Evolutionary conservation across 2,329 filamentous ascomycete species (phyloP).

Genomic region (Aspergillus unguis): DNA sequence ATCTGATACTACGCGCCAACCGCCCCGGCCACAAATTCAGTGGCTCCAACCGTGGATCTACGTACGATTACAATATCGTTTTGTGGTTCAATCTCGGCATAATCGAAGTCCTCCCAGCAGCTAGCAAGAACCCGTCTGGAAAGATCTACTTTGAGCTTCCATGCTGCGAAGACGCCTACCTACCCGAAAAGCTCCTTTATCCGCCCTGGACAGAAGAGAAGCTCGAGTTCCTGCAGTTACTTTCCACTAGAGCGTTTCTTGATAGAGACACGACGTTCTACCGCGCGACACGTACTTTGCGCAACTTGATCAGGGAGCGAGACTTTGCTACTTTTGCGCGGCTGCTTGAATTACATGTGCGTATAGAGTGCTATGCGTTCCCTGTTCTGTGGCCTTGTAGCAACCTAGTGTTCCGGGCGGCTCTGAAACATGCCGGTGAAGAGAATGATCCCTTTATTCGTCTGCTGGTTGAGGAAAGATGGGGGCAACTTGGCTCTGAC

Average conservation of each 20-base stretch:
- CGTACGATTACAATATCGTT: conserved; percentile 27
- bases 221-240: conserved; percentile 37
- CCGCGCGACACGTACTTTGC: conserved; percentile 32
- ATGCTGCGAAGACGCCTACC: conserved; percentile 25
- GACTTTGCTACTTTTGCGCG: conserved; percentile 32
- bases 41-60: neutral
- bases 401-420: conserved; percentile 30
- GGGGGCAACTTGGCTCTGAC: conserved; percentile 28
- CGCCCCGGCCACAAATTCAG: neutral
- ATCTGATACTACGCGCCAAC: conserved; percentile 27
- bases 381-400: conserved; percentile 33
- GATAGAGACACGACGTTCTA: conserved; percentile 30
- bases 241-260: conserved; percentile 37
- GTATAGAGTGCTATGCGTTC: conserved; percentile 31
- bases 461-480: conserved; percentile 31
- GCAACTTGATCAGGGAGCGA: conserved; percentile 35
- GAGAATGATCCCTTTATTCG: conserved; percentile 34
- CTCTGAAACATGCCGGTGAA: conserved; percentile 27
- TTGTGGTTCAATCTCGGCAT: conserved; percentile 40
- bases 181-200: conserved; percentile 40
- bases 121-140: conserved; percentile 27
- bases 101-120: conserved; percentile 30
- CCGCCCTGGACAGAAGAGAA: conserved; percentile 39
- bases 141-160: conserved; percentile 36
- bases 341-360: conserved; percentile 31